A percentile compares a stretch with the other conserved stretches of the same genome.
Conservation (phyloP, 805 yeast genomes). For the Lipomyces yamanashiensis region DNA sequence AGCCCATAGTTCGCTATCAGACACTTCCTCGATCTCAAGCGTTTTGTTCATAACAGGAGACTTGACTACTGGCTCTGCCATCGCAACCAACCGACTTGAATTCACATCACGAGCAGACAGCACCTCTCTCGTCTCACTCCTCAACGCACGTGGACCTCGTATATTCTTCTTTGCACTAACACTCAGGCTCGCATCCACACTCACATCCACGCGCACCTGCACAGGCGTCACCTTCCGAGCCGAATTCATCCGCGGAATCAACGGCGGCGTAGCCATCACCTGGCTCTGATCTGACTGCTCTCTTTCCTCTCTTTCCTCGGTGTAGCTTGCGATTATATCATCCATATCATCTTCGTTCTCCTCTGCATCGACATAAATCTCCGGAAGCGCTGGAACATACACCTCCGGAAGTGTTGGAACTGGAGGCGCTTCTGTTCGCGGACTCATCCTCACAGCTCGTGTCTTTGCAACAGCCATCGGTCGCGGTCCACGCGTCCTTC, state of each 20-base stretch:
- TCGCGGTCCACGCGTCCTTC: slow-evolving; percentile 30
- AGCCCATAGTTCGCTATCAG: background rate
- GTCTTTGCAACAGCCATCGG: slow-evolving; percentile 34
- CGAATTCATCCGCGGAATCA: slow-evolving; percentile 5
- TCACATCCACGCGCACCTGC: background rate
- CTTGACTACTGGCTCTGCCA: background rate
- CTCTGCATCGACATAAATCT: background rate
- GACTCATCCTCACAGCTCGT: slow-evolving; percentile 38
- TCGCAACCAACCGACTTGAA: no score
- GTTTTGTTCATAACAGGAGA: background rate
- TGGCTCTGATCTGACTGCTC: background rate
- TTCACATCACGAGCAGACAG: slow-evolving; percentile 5
- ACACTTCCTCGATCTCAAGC: background rate
- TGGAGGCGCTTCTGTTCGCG: slow-evolving; percentile 8
- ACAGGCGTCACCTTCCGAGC: slow-evolving; percentile 11
- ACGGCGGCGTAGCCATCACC: slow-evolving; percentile 5
- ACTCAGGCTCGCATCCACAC: no score
- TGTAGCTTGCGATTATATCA: slow-evolving; percentile 4
- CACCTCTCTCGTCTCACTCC: background rate
- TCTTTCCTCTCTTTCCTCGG: no score
- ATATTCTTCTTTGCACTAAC: no score
- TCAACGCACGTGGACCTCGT: background rate
- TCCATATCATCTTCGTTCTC: background rate
- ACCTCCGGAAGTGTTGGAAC: slow-evolving; percentile 20
- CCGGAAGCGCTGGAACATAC: slow-evolving; percentile 23